Conservation (phyloP, 306 rosid species). For the Dalbergia cochinchinensis region DNA sequence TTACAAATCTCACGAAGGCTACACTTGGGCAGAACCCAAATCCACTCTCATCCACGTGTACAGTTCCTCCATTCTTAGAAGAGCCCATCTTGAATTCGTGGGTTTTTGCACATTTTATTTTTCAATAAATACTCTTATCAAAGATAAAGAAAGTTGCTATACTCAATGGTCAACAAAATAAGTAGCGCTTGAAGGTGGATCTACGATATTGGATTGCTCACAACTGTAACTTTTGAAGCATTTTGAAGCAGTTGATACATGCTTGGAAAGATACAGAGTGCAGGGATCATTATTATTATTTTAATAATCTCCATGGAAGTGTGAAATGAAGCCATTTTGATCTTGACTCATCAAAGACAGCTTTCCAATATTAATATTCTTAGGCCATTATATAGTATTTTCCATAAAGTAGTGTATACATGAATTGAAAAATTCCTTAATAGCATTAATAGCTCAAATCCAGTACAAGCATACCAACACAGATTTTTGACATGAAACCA, state of each 20-base stretch:
- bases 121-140: background rate
- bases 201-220: no score
- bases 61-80: no score
- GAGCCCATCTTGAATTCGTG: no score
- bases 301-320: background rate
- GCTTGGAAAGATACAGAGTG: background rate
- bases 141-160: background rate
- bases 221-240: background rate
- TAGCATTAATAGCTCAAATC: background rate
- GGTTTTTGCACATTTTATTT: no score
- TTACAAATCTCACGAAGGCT: no score
- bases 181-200: background rate
- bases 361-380: background rate
- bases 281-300: background rate
- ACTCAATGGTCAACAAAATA: background rate
- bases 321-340: background rate
- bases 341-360: background rate
- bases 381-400: background rate
- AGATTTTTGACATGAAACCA: no score
- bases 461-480: no score
- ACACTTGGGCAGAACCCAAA: no score
- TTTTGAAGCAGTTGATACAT: background rate
- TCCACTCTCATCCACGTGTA: no score
- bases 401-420: background rate
- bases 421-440: background rate